Conservation (phyloP, 805 yeast species). For the Sugiyamaella boreocaroliniensis region DNA sequence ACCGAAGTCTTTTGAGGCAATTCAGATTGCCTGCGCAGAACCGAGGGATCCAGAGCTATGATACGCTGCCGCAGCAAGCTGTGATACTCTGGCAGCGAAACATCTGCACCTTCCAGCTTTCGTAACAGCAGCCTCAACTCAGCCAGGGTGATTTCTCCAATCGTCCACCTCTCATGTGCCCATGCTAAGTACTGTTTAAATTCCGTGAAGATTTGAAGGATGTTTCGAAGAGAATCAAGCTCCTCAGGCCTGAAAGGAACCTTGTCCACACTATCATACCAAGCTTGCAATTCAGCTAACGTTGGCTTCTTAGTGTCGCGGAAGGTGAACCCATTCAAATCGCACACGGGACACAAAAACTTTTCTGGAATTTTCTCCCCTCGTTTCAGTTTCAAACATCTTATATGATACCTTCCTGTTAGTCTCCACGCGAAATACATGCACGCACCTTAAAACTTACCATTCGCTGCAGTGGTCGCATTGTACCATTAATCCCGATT, state of each 20-base stretch:
- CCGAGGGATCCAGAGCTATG: neutral
- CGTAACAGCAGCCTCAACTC: conserved; percentile 40
- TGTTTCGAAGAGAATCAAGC: conserved; percentile 20
- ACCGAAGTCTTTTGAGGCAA: too few relatives aligned
- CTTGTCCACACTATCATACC: conserved; percentile 26
- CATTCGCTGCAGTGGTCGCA: conserved; percentile 86
- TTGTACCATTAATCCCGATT: conserved; percentile 83
- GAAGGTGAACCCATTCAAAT: conserved; percentile 30
- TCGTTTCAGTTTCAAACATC: conserved; percentile 49
- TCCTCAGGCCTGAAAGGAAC: conserved; percentile 35
- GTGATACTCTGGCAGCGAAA: conserved; percentile 32
- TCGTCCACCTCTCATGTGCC: conserved; percentile 19
- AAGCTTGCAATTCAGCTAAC: conserved; percentile 29
- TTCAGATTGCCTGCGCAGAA: neutral
- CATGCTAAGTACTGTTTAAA: conserved; percentile 41
- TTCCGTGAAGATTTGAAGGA: conserved; percentile 25
- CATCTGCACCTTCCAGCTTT: conserved; percentile 42
- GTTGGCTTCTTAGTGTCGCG: conserved; percentile 32
- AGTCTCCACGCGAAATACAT: neutral
- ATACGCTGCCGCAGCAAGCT: neutral
- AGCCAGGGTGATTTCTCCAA: conserved; percentile 19
- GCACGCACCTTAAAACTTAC: conserved; percentile 36
- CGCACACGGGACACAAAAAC: conserved; percentile 53
- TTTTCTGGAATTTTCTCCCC: conserved; percentile 29
- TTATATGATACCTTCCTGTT: conserved; percentile 52